These are phyloP conservation scores for Heritiera littoralis DNA, from an alignment of 345 rosid species.

Conservation along the genomic window DNA sequence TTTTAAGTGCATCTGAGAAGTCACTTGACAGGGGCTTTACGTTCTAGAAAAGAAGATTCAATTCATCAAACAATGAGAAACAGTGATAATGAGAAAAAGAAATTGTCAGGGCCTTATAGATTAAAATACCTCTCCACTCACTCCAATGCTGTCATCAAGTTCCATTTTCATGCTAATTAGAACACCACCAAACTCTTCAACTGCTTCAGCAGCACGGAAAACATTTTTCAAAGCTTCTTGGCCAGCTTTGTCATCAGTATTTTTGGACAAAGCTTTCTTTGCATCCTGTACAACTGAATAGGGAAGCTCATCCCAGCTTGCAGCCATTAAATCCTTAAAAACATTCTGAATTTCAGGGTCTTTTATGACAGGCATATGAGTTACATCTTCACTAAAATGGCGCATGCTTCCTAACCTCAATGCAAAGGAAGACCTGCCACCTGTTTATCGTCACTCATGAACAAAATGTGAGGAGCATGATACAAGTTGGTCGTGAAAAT, in stretches of 20 bases:
- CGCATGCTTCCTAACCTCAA: constrained; percentile 52
- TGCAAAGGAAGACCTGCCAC: constrained; percentile 38
- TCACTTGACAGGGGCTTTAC: constrained; percentile 69
- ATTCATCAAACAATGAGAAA: constrained; percentile 19
- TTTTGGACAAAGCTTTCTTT: constrained; percentile 59
- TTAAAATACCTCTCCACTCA: constrained; percentile 81
- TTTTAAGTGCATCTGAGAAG: constrained; percentile 50
- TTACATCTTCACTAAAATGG: constrained; percentile 57
- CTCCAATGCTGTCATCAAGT: constrained; percentile 81
- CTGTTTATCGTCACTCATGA: constrained; percentile 36
- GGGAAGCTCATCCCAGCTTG: constrained; percentile 75
- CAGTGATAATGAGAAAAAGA: not conserved
- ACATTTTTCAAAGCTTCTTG: constrained; percentile 71
- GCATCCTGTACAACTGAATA: constrained; percentile 47
- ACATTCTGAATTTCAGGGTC: constrained; percentile 54
- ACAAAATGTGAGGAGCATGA: constrained; percentile 15
- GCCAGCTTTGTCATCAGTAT: constrained; percentile 66
- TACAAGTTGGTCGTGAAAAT: not conserved
- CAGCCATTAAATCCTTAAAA: constrained; percentile 88
- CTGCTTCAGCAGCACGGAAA: constrained; percentile 85
- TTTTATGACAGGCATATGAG: constrained; percentile 65
- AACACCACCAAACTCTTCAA: constrained; percentile 75
- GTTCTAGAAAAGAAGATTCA: constrained; percentile 43
- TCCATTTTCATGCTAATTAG: constrained; percentile 77
- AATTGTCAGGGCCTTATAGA: not conserved